phyloP scores from a whole-genome alignment of 2,329 filamentous ascomycete genomes.

The Alternaria solani region DNA sequence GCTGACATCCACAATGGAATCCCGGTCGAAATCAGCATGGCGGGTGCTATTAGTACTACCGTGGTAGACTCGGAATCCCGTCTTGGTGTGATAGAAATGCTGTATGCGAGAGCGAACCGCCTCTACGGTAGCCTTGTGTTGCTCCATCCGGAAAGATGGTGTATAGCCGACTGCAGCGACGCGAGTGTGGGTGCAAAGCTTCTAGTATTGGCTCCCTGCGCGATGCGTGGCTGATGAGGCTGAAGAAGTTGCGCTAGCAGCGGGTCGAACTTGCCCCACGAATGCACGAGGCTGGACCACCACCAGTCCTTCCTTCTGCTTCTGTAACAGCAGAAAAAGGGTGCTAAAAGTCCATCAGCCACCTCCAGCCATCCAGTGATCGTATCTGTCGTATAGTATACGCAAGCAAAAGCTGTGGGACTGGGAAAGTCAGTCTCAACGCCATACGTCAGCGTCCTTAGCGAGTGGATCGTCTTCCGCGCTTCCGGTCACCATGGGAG shows the following conservation, averaged over 20 bases:
- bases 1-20: slow-evolving; percentile 69
- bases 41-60: slow-evolving; percentile 80
- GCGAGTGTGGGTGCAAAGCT: not conserved
- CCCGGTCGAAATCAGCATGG: slow-evolving; percentile 51
- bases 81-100: slow-evolving; percentile 38
- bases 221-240: slow-evolving; percentile 17
- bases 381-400: not conserved
- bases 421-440: slow-evolving; percentile 1
- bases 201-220: not conserved
- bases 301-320: not conserved
- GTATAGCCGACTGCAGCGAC: not conserved
- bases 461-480: slow-evolving; percentile 32
- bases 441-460: slow-evolving; percentile 29
- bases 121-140: slow-evolving; percentile 34
- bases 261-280: slow-evolving; percentile 3
- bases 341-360: not conserved
- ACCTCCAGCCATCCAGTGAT: not conserved
- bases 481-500: slow-evolving; percentile 24
- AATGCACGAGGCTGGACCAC: not conserved
- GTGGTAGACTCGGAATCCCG: slow-evolving; percentile 65
- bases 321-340: not conserved
- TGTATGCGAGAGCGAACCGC: slow-evolving; percentile 29
- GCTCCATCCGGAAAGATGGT: slow-evolving; percentile 26
- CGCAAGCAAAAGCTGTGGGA: not conserved
- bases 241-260: slow-evolving; percentile 10